These are phyloP conservation scores for Penicillium sp. DNA, from an alignment of 2,329 filamentous ascomycete species.

Conservation along the genomic window DNA sequence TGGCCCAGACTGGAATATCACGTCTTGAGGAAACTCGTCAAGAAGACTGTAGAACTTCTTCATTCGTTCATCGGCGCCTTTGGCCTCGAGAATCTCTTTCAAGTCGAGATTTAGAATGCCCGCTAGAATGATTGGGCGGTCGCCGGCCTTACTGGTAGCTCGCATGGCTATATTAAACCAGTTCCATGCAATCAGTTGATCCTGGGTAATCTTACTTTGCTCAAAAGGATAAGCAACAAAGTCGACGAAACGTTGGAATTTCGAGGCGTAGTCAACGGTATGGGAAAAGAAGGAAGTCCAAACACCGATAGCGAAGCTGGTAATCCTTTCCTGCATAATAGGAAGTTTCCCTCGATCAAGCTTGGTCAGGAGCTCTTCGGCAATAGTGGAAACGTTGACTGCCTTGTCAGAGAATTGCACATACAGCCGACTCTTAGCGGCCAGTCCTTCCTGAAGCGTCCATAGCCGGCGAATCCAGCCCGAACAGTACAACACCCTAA, in stretches of 20 bases:
- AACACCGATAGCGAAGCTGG: neutral
- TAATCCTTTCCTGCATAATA: neutral
- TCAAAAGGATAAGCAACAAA: neutral
- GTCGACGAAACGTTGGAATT: neutral
- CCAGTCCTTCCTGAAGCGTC: conserved; percentile 43
- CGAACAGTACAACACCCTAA: conserved; percentile 33
- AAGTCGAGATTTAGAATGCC: conserved; percentile 8
- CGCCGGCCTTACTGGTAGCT: conserved; percentile 9
- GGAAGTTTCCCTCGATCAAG: conserved; percentile 6
- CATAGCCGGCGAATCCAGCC: conserved; percentile 44
- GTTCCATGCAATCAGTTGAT: neutral
- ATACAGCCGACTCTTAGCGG: conserved; percentile 27
- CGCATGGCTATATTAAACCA: conserved; percentile 16
- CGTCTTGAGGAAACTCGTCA: neutral
- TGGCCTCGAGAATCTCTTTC: neutral
- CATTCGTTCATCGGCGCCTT: neutral
- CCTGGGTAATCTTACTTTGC: neutral
- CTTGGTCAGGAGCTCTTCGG: conserved; percentile 12
- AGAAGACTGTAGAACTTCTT: neutral
- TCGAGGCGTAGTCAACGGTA: neutral
- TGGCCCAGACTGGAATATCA: conserved; percentile 9
- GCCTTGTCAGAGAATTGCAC: conserved; percentile 37
- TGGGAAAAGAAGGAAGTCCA: neutral
- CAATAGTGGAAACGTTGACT: conserved; percentile 17
- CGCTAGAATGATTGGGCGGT: conserved; percentile 12